Evolutionary conservation across 805 yeast species (phyloP), one percentile per base, ranked within the genome.

Genomic region (Wickerhamomyces bovis): DNA sequence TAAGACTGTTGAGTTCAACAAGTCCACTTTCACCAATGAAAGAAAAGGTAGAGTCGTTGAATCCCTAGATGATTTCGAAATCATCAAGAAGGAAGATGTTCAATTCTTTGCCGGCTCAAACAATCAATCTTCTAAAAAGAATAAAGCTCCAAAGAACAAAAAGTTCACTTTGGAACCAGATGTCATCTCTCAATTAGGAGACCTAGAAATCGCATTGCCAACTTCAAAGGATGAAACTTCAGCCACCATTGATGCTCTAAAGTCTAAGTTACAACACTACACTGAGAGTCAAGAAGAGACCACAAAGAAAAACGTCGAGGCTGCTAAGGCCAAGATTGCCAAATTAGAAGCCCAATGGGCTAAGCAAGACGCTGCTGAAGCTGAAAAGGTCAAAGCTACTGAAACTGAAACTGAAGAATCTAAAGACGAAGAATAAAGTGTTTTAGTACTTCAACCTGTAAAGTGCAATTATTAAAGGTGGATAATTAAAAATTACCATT

Each of bases 101-200:
- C 76, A 67, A 55, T 77, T 80, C 67, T 75, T 80, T 56, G 76
- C 79, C 38, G 78, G 79, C 58, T 65, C 75, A 43, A 69, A 69
- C 52, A 44, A 50, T 19, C 46, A 40, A 46, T 67, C 71, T 48
- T 69, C 73, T 58, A 83, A 81, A 44, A 67, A 73, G 58, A 75
- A 76, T 67, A 68, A 78, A 60, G 69, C 72, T 58, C 53, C 61
- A 42, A 65, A 69, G 52, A 77, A 76, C 65, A 66, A 71, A 54
- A 78, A 77, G 66, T 82, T 89, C 65, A 75, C 82, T 47, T 77
- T 94, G 56, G 92, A 89, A 64, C 85, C 95, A 45, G 85, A 82
- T 52, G 76, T 88, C 51, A 82, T 92, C 58, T 81, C 83, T 52
- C 77, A 85, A 45, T 78, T 94, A 58, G 75, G 87, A 52, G 85